Base-by-base conservation (phyloP, 306 rosid species). In the Acacia melanoxylon region DNA sequence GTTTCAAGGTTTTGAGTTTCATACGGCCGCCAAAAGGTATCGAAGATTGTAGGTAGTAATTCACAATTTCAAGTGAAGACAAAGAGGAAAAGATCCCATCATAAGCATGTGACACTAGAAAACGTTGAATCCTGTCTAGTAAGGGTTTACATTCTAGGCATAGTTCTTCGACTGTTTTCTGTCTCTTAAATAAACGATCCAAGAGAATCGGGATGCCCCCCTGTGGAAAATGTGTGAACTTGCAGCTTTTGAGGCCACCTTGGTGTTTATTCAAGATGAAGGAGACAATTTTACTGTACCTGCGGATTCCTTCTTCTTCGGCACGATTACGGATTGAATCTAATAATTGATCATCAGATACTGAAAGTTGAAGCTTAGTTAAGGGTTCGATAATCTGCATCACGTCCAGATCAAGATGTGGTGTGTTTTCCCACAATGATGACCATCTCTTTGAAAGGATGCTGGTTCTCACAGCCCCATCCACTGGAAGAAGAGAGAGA, bases 1-100 rank as follows among this genome's bases (percentile, higher is more conserved):
- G 8, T 25, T 77, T 85, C 6, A 85, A 33, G 0, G 9, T 58
- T 37, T 29, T 81, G 63, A 85, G 10, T 2, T 71, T 81, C 0
- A 45, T 17, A 33, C 88, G 81, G 0, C 68, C 35, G 19, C 56
- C 51, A 20, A 81, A 85, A 3, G 80, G 25, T 6, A 24, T 8
- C 5, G 52, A 14, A 35, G 9, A 4, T 29, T 24, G 0, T 8
- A 84, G 17, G 0, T 4, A 0, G 19, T 80, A 84, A 5, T 70
- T 76, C 2, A 72, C 59, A 58, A 84, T 22, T 44, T 84, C 82
- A 1, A 80, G 75, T 3, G 67, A 80, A 63, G 27, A 22, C 2
- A 81, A 49, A n/a, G 61, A 76, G 2, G 83, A 72, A 66, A 85
- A 85, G 4, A 33, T 35, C 33, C 11, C 24, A 42, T 44, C 0